Evolutionary conservation across 2,329 filamentous ascomycete genomes (phyloP), one percentile per base, ranked within the genome.

Genomic region (Davidsoniella australis): DNA sequence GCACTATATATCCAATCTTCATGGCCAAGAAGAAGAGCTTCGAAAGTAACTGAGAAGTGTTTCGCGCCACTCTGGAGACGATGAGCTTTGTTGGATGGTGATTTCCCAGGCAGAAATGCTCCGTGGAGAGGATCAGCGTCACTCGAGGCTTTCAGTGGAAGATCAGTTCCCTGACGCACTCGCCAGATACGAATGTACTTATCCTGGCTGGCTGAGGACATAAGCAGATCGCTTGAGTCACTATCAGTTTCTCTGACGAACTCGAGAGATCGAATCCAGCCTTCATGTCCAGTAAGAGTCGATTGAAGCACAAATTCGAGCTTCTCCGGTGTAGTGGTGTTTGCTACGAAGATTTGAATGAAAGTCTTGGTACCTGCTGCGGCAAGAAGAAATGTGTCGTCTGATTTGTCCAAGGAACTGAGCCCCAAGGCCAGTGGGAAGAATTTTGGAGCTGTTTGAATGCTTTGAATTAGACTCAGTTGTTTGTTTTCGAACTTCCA

Each of bases 1-100:
- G 85, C 80, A 50, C 84, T 93, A 64, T 94, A 96, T 51, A 98
- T 89, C 91, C 91, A 98, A 59, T 98, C 91, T 61, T 98, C 91
- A 60, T 98, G 91, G 7, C 91, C 91, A 2, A 98, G 75, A 5
- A 98, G 73, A 2, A 98, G 69, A 1, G 91, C 91, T 63, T 98
- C 91, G 56, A 98, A 96, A 0, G 87, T 94, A 50, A 94, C 71
- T 5, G 82, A 84, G 63, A 84, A 89, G 55, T 81, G 80, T 3
- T 68, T 69, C 1, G 65, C 69, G 0, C 66, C 68, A 2, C 75
- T 71, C 40, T 75, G 73, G 52, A 98, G 77, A 49, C 76, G 75
- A 61, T 96, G 83, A 0, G 84, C 82, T 64, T 95, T 96, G 63
- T 95, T 96, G 0, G 86, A 85, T 0, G 94, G 71, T 0, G 83